Conservation (phyloP, 2,329 filamentous ascomycete species). For the Xylariaceae sp. region DNA sequence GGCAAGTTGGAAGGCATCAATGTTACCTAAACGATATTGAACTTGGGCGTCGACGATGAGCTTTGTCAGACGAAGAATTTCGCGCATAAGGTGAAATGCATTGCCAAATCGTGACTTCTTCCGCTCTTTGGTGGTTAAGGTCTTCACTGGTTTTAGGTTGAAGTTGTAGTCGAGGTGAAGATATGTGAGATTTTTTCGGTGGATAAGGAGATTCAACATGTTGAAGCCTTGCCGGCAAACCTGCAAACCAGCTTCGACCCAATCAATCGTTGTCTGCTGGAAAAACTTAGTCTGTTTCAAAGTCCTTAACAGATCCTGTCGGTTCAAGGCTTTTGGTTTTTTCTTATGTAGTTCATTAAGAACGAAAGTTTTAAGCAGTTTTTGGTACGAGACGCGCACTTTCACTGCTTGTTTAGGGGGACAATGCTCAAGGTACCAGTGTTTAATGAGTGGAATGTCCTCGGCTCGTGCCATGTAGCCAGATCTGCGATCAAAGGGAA, state of each 20-base stretch:
- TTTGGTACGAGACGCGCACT: conserved; percentile 96
- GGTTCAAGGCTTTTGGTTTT: conserved; percentile 90
- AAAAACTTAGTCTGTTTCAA: conserved; percentile 98
- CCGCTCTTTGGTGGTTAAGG: conserved; percentile 93
- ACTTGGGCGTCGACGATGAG: conserved; percentile 98
- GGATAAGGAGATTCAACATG: conserved; percentile 96
- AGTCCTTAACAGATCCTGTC: conserved; percentile 82
- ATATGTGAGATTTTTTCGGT: conserved; percentile 97
- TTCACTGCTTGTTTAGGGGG: conserved; percentile 86
- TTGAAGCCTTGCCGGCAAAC: conserved; percentile 98
- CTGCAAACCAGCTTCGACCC: conserved; percentile 97
- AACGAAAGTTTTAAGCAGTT: conserved; percentile 91
- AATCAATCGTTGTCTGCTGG: conserved; percentile 98
- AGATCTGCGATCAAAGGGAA: conserved; percentile 88
- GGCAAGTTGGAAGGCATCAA: conserved; percentile 96
- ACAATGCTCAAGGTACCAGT: conserved; percentile 97
- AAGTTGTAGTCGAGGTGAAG: conserved; percentile 99
- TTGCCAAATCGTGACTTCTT: conserved; percentile 99
- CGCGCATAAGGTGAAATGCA: conserved; percentile 97
- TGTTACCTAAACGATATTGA: conserved; percentile 94
- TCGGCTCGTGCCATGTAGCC: conserved; percentile 95
- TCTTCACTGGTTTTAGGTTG: conserved; percentile 98
- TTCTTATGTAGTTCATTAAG: conserved; percentile 96
- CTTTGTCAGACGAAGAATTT: conserved; percentile 92
- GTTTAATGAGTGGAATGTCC: conserved; percentile 93